Conservation (phyloP, 352 stramenopile genomes). For the Chrysophaeum taylorii region DNA sequence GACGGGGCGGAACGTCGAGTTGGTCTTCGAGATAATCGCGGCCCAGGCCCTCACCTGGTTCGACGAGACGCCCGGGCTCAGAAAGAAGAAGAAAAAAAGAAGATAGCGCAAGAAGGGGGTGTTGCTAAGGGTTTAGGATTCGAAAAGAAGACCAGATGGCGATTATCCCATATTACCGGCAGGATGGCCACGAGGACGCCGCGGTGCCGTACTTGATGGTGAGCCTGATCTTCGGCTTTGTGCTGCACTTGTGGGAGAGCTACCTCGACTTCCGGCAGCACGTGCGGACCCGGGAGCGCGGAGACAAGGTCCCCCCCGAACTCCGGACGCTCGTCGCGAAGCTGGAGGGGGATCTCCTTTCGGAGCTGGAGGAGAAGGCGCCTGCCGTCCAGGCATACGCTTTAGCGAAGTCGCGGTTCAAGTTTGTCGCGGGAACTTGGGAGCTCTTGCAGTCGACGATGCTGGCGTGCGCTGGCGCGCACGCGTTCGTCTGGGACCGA, state of each 20-base stretch:
- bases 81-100: too few species aligned
- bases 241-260: constrained; percentile 79
- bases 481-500: constrained; percentile 82
- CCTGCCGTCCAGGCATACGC: constrained; percentile 80
- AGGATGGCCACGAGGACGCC: background rate
- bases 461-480: constrained; percentile 75
- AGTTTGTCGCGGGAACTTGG: constrained; percentile 74
- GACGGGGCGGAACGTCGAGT: too few species aligned
- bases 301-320: constrained; percentile 47
- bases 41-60: too few species aligned
- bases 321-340: constrained; percentile 37
- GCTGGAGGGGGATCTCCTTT: too few species aligned
- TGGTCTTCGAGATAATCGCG: too few species aligned
- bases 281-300: constrained; percentile 63
- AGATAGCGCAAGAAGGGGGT: too few species aligned
- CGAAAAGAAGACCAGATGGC: too few species aligned
- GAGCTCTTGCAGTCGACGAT: constrained; percentile 60
- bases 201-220: background rate
- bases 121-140: too few species aligned
- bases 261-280: constrained; percentile 81
- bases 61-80: too few species aligned
- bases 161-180: background rate
- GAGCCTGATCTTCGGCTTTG: constrained; percentile 67
- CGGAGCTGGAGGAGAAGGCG: constrained; percentile 76
- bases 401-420: constrained; percentile 88